Conservation (phyloP, 2,329 filamentous ascomycete genomes). For the Trichoderma sp. region DNA sequence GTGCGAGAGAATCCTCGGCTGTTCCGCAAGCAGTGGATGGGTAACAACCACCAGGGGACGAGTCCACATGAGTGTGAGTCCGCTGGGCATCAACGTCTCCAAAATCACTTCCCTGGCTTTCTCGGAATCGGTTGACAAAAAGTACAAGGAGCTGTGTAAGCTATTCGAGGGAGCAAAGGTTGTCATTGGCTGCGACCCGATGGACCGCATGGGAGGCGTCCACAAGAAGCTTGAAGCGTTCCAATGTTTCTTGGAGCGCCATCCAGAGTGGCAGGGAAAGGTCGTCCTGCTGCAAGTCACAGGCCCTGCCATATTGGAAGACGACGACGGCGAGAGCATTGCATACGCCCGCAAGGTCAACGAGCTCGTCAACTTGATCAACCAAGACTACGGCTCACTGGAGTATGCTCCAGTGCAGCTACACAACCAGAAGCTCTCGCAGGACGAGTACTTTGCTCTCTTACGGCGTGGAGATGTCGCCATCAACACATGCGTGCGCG, state of each 20-base stretch:
- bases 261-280: conserved; percentile 86
- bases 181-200: conserved; percentile 88
- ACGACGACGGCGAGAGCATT: conserved; percentile 73
- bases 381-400: conserved; percentile 83
- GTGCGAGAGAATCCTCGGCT: conserved; percentile 83
- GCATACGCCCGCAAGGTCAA: conserved; percentile 86
- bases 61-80: neutral
- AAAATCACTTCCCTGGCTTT: conserved; percentile 76
- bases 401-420: conserved; percentile 91
- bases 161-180: conserved; percentile 85
- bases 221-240: conserved; percentile 93
- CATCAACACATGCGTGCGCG: conserved; percentile 88
- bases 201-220: conserved; percentile 88
- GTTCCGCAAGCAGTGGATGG: conserved; percentile 77
- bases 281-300: conserved; percentile 94
- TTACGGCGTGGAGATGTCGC: conserved; percentile 86
- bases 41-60: conserved; percentile 72
- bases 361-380: conserved; percentile 85
- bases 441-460: conserved; percentile 89
- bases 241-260: conserved; percentile 83
- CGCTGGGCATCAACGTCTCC: conserved; percentile 73
- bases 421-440: conserved; percentile 86
- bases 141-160: conserved; percentile 70
- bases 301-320: conserved; percentile 77
- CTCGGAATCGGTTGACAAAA: conserved; percentile 66